Percentiles rank a stretch among this genome's conserved stretches.
Evolutionary conservation across 257 asterid species (phyloP).

Genomic region (Ilex aquifolium): DNA sequence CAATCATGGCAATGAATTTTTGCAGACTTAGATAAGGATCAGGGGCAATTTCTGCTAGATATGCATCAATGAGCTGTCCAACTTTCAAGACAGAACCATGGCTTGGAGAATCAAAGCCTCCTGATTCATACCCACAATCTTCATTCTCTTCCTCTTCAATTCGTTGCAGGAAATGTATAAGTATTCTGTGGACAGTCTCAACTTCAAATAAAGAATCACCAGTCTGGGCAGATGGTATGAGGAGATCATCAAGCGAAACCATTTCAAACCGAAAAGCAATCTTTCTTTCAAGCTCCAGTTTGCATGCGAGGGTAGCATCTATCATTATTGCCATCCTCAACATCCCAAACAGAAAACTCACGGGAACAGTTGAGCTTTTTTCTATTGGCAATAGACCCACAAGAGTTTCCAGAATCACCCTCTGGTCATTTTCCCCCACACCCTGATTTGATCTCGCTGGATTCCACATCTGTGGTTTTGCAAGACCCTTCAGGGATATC

Average conservation of each 20-base stretch:
- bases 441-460: slow-evolving; percentile 36
- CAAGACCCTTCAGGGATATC: slow-evolving; percentile 42
- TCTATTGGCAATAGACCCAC: slow-evolving; percentile 43
- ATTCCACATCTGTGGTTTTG: slow-evolving; percentile 56
- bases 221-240: slow-evolving; percentile 43
- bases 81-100: slow-evolving; percentile 56
- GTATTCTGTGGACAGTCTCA: slow-evolving; percentile 45
- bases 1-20: slow-evolving; percentile 46
- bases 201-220: slow-evolving; percentile 55
- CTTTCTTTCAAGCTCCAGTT: no score
- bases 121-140: slow-evolving; percentile 54
- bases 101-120: slow-evolving; percentile 42
- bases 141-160: slow-evolving; percentile 50
- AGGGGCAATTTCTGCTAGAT: slow-evolving; percentile 62
- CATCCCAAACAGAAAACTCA: slow-evolving; percentile 54
- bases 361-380: slow-evolving; percentile 39
- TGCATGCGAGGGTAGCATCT: no score
- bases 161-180: slow-evolving; percentile 50
- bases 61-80: slow-evolving; percentile 53
- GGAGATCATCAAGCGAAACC: slow-evolving; percentile 43
- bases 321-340: slow-evolving; percentile 51
- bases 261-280: no score
- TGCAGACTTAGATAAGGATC: slow-evolving; percentile 58
- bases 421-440: slow-evolving; percentile 32
- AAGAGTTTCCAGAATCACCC: slow-evolving; percentile 35